Conservation (phyloP, 306 rosid genomes). For the Cucurbita argyrosperma region DNA sequence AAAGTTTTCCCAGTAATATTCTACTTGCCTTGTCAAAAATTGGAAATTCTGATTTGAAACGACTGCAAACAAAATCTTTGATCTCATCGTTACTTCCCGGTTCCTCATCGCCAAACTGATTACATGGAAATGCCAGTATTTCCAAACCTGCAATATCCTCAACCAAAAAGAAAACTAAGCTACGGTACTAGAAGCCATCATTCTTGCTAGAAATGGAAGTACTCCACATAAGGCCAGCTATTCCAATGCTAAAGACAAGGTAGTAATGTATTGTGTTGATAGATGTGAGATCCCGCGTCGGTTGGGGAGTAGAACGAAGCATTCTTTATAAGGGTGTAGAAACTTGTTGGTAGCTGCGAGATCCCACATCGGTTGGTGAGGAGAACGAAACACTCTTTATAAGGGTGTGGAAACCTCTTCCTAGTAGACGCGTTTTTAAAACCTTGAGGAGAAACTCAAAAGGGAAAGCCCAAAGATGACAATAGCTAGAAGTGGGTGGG, state of each 20-base stretch:
- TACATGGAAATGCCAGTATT: conserved; percentile 80
- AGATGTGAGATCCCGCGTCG: not conserved
- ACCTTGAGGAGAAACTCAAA: no score
- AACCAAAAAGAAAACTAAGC: not conserved
- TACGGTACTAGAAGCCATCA: not conserved
- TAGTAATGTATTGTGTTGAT: not conserved
- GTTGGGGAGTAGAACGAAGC: no score
- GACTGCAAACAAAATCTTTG: conserved; percentile 63
- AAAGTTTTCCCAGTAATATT: not conserved
- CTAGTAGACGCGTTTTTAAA: no score
- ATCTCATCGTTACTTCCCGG: conserved; percentile 80
- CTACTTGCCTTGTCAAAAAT: conserved; percentile 64
- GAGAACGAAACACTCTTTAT: no score
- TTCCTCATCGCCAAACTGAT: conserved; percentile 74
- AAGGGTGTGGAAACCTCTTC: no score
- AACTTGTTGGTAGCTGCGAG: not conserved
- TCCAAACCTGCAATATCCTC: conserved; percentile 42
- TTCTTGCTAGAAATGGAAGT: not conserved
- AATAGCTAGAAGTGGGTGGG: no score
- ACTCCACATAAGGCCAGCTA: not conserved
- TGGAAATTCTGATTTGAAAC: conserved; percentile 75
- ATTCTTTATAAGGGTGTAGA: no score
- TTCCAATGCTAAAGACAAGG: not conserved
- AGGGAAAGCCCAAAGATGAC: no score
- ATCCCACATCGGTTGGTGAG: no score